Conservation (phyloP, 2,329 filamentous ascomycete genomes). For the Ophiosphaerella korrae region DNA sequence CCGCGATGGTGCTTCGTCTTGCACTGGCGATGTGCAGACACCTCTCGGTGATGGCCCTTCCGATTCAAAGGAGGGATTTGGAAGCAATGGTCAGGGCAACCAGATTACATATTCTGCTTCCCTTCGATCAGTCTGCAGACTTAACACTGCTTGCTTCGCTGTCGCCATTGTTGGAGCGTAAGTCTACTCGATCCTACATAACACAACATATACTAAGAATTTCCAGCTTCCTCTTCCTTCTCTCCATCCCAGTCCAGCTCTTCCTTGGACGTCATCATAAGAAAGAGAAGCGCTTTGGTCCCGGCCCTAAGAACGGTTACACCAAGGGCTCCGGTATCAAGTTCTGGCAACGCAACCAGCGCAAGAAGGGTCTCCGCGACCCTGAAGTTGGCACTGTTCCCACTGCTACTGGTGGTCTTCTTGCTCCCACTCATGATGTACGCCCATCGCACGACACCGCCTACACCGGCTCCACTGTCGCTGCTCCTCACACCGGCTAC, state of each 20-base stretch:
- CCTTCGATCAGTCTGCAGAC: slow-evolving; percentile 68
- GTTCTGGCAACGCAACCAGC: slow-evolving; percentile 51
- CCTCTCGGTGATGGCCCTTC: slow-evolving; percentile 70
- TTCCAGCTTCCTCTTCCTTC: slow-evolving; percentile 71
- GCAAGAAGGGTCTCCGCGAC: slow-evolving; percentile 46
- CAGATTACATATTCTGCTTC: slow-evolving; percentile 53
- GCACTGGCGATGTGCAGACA: slow-evolving; percentile 67
- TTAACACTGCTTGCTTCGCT: slow-evolving; percentile 78
- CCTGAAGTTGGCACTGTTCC: slow-evolving; percentile 51
- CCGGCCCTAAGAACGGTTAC: slow-evolving; percentile 69
- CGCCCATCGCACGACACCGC: slow-evolving; percentile 57
- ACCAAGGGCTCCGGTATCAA: slow-evolving; percentile 63
- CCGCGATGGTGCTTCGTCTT: slow-evolving; percentile 69
- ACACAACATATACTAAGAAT: slow-evolving; percentile 13
- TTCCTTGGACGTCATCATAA: slow-evolving; percentile 72
- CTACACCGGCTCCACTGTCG: slow-evolving; percentile 54
- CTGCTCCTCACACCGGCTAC: slow-evolving; percentile 42
- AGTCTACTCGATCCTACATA: slow-evolving; percentile 36
- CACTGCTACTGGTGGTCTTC: slow-evolving; percentile 23
- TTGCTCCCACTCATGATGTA: slow-evolving; percentile 33
- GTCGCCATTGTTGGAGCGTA: slow-evolving; percentile 79
- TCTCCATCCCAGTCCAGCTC: slow-evolving; percentile 72
- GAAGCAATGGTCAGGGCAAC: slow-evolving; percentile 48
- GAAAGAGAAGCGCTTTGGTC: slow-evolving; percentile 74
- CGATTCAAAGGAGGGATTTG: slow-evolving; percentile 55